Evolutionary conservation across 2,329 filamentous ascomycete species (phyloP), one percentile per base, ranked within the genome.

Genomic region (Sclerotinia glacialis): DNA sequence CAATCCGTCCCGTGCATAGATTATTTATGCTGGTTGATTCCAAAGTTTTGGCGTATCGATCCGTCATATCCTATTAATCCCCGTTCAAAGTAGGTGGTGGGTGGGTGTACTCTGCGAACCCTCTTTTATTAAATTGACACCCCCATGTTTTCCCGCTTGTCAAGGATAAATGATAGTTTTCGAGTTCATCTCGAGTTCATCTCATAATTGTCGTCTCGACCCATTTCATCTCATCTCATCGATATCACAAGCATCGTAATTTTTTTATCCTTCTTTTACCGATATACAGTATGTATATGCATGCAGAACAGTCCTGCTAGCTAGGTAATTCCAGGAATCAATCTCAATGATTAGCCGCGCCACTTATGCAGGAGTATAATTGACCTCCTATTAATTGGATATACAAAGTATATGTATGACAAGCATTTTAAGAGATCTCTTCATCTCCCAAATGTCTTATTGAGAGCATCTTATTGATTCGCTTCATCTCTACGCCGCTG

Each of bases 341-440:
- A 46, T 58, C 40, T 46, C 21, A 46, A 46, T 31, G 55, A 9
- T 16, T 31, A 46, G 26, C 11, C 55, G 26, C 26, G 40, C 55
- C 40, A 26, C 40, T 44, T 54, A 54, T 54, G 28, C 37, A 58
- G 55, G 12, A 58, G 40, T 42, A 18, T 50, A 52, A 16, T 52
- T 28, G 37, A 46, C 55, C 56, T 59, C 55, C 56, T 59, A 47
- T 59, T 21, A 44, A 8, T n/a, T 47, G 46, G 21, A 40, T 26
- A 40, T 37, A 21, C 37, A 0, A 11, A 37, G 37, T 37, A 12
- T 37, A 12, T 34, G 31, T n/a, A n/a, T n/a, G 16, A n/a, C 55
- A 44, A 58, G 55, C 4, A 16, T 40, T 23, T 18, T 21, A 14
- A 12, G 9, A 44, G 40, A 59, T 46, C 55, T 46, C 23, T 31